Conservation (phyloP, 768 basidiomycete genomes). For the Agrocybe chaxingu region DNA sequence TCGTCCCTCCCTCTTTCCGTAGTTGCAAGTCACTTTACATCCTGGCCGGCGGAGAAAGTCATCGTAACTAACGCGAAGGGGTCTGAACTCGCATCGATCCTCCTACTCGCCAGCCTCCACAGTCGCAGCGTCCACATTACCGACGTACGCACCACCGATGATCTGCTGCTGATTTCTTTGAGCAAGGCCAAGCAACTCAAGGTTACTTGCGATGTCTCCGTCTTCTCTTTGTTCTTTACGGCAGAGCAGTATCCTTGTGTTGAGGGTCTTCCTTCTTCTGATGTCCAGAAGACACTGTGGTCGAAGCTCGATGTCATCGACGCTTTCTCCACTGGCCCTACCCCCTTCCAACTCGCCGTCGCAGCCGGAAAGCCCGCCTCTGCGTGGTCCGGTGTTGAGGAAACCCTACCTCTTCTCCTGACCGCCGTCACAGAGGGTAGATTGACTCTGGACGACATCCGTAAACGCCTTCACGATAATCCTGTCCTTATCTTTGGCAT, state of each 20-base stretch:
- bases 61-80: constrained; percentile 93
- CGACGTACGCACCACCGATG: constrained; percentile 82
- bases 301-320: constrained; percentile 80
- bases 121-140: constrained; percentile 87
- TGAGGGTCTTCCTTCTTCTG: constrained; percentile 61
- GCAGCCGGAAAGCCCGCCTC: constrained; percentile 61
- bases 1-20: constrained; percentile 63
- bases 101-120: constrained; percentile 92
- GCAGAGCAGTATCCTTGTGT: constrained; percentile 68
- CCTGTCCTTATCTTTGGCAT: constrained; percentile 90
- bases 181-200: constrained; percentile 93
- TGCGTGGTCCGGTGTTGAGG: constrained; percentile 78
- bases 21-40: constrained; percentile 82
- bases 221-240: constrained; percentile 89
- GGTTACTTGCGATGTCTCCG: constrained; percentile 94
- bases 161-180: constrained; percentile 85
- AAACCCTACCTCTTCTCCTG: constrained; percentile 83
- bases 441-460: constrained; percentile 81
- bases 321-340: constrained; percentile 84
- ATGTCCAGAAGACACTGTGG: constrained; percentile 86
- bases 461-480: constrained; percentile 84
- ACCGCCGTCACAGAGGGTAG: constrained; percentile 80
- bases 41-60: constrained; percentile 90
- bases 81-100: constrained; percentile 87
- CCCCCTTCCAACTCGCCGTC: constrained; percentile 72